These are phyloP conservation scores for Aschersonia sp. DNA, from an alignment of 2,329 filamentous ascomycete genomes.

Conservation along the genomic window DNA sequence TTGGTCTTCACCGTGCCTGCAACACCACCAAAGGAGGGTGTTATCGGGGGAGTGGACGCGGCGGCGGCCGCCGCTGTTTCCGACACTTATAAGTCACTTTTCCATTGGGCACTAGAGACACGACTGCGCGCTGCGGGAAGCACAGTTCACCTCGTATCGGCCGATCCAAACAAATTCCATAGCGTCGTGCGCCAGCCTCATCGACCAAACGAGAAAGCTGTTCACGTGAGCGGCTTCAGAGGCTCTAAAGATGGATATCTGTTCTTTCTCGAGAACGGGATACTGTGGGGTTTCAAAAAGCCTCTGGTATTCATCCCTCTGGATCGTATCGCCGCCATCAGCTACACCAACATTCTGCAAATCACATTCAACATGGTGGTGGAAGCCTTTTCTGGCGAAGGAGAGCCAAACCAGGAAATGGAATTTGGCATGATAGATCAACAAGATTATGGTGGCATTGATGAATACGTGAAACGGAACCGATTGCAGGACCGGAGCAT, in stretches of 20 bases:
- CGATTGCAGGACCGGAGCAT: conserved; percentile 52
- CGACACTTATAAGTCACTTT: conserved; percentile 42
- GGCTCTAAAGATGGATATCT: conserved; percentile 56
- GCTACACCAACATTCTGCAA: conserved; percentile 52
- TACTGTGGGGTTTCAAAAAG: conserved; percentile 59
- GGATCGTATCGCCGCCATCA: conserved; percentile 45
- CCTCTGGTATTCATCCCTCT: conserved; percentile 50
- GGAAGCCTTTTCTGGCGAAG: conserved; percentile 37
- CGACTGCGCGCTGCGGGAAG: conserved; percentile 35
- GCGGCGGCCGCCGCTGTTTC: conserved; percentile 36
- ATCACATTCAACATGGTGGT: conserved; percentile 55
- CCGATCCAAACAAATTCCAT: conserved; percentile 42
- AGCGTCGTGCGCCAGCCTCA: conserved; percentile 41
- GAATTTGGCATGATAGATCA: conserved; percentile 59
- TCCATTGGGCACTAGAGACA: conserved; percentile 44
- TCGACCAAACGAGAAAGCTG: conserved; percentile 45
- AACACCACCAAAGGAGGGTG: conserved; percentile 44
- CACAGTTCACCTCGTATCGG: conserved; percentile 30
- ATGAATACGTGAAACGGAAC: conserved; percentile 47
- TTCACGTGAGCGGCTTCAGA: conserved; percentile 51
- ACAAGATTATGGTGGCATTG: conserved; percentile 50
- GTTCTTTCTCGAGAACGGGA: conserved; percentile 52
- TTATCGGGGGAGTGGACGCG: conserved; percentile 35
- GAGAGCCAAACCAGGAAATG: conserved; percentile 40
- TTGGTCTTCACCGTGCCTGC: conserved; percentile 50